A percentile compares a stretch with the other conserved stretches of the same genome.
Evolutionary conservation across 257 asterid species (phyloP).

Genomic region (Phtheirospermum japonicum): DNA sequence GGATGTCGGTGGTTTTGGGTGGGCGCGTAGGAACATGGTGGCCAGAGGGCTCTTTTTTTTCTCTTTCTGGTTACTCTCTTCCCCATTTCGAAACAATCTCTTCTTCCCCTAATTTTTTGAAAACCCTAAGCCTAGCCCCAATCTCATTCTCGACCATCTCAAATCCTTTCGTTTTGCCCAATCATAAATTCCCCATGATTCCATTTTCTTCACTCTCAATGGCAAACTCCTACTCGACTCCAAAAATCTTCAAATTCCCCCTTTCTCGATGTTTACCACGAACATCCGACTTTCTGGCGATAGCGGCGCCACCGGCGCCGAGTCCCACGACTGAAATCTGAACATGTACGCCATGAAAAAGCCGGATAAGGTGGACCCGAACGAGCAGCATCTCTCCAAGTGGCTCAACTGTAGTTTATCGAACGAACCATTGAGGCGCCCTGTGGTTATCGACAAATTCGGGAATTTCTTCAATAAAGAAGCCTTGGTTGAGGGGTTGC

Average conservation of each 20-base stretch:
- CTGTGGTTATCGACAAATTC: too few species aligned
- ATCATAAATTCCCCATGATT: slow-evolving; percentile 25
- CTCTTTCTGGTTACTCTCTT: too few species aligned
- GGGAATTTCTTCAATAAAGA: too few species aligned
- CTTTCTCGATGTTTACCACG: slow-evolving; percentile 57
- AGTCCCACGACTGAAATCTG: slow-evolving; percentile 82
- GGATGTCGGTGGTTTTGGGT: too few species aligned
- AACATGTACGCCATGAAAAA: slow-evolving; percentile 83
- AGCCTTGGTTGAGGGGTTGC: too few species aligned
- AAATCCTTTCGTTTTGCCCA: slow-evolving; percentile 43
- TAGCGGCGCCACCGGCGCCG: slow-evolving; percentile 97
- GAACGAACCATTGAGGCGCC: slow-evolving; percentile 72
- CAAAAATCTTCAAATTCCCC: slow-evolving; percentile 39
- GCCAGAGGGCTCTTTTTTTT: too few species aligned
- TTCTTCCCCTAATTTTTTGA: slow-evolving; percentile 44
- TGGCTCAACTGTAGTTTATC: slow-evolving; percentile 84
- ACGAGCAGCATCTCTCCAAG: slow-evolving; percentile 71
- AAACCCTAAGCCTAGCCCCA: slow-evolving; percentile 53
- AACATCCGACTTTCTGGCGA: slow-evolving; percentile 63
- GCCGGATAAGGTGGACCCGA: slow-evolving; percentile 82
- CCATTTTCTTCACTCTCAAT: slow-evolving; percentile 58
- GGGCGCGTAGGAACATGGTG: too few species aligned
- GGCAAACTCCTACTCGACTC: slow-evolving; percentile 58
- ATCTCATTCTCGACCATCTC: slow-evolving; percentile 52
- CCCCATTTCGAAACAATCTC: too few species aligned